phyloP scores from a whole-genome alignment of 2,329 filamentous ascomycete genomes.

The Macroventuria anomochaeta region DNA sequence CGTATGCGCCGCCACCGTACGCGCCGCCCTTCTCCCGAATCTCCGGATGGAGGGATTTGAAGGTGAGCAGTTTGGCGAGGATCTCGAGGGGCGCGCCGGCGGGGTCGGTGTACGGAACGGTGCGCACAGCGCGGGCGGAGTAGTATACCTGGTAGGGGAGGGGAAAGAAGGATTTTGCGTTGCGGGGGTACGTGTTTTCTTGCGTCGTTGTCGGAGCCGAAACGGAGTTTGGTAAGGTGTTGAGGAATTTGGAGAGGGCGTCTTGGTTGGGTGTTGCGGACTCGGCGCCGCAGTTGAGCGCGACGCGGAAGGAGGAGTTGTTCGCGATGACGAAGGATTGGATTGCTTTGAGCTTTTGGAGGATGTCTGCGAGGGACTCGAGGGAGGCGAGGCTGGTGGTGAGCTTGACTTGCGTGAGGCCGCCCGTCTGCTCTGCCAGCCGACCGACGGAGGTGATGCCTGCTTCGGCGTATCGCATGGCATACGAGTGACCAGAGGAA shows the following conservation, averaged over 20 bases:
- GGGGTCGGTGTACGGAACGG: slow-evolving; percentile 79
- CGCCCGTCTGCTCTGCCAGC: slow-evolving; percentile 82
- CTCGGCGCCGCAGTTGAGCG: slow-evolving; percentile 83
- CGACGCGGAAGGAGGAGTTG: slow-evolving; percentile 72
- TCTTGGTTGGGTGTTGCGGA: slow-evolving; percentile 73
- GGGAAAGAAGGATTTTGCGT: slow-evolving; percentile 82
- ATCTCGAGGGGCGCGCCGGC: slow-evolving; percentile 84
- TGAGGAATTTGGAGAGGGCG: slow-evolving; percentile 74
- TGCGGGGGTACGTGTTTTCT: slow-evolving; percentile 49
- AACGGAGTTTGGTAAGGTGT: slow-evolving; percentile 58
- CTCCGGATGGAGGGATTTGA: slow-evolving; percentile 96
- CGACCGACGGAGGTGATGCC: slow-evolving; percentile 74
- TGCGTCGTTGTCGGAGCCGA: slow-evolving; percentile 37
- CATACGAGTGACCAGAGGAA: slow-evolving; percentile 86
- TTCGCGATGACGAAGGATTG: slow-evolving; percentile 78
- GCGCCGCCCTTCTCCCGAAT: slow-evolving; percentile 97
- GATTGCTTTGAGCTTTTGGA: slow-evolving; percentile 83
- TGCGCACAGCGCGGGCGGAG: slow-evolving; percentile 80
- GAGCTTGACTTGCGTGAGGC: slow-evolving; percentile 88
- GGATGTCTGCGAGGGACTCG: slow-evolving; percentile 75
- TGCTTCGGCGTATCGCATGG: slow-evolving; percentile 82
- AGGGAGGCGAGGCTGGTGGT: slow-evolving; percentile 79
- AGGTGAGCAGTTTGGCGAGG: slow-evolving; percentile 88
- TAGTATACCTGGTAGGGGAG: slow-evolving; percentile 98
- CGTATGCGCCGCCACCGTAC: slow-evolving; percentile 90